Evolutionary conservation across 148 eudicot species (phyloP), one percentile per base, ranked within the genome.

Genomic region (Fallopia convolvulus): DNA sequence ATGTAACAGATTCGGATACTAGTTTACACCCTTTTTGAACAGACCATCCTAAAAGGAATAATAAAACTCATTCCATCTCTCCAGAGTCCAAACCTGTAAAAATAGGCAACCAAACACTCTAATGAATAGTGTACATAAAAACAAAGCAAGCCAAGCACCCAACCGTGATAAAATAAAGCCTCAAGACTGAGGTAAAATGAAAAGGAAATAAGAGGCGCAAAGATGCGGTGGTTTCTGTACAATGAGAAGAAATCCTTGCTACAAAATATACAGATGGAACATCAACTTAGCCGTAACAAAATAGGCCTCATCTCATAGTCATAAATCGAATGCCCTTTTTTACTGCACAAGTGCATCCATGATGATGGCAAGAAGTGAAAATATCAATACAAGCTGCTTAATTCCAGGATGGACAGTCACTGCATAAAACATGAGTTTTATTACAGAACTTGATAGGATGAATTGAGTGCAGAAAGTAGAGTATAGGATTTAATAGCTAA

Each of bases 261-360:
- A 55, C 61, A 55, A 9, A 55, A 55, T 55, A 55, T 55, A 55
- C 61, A 55, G 26, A 55, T 55, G 26, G 26, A 18, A 55, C 10
- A n/a, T 55, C 23, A 55, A 55, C 61, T n/a, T 55, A 55, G 61
- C 61, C 61, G 61, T n/a, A 55, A n/a, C 61, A 55, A 55, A 55
- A 52, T n/a, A 55, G 26, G 26, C 61, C 61, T 44, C 47, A 9
- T 44, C 61, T 55, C 61, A 8, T 55, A 55, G 61, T 55, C 61
- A 18, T 18, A 55, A 55, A 20, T 53, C 6, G 18, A 53, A 53
- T 53, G 60, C 20, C 20, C 20, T 53, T 15, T 17, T 53, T 53
- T n/a, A 53, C 20, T 17, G 72, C 60, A 53, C 60, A 17, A 53
- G 8, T 53, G 21, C 60, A 53, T 55, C 61, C 61, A 55, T 20